Evolutionary conservation across 805 yeast species (phyloP), one percentile per base, ranked within the genome.

Genomic region (Lipomyces sp.): DNA sequence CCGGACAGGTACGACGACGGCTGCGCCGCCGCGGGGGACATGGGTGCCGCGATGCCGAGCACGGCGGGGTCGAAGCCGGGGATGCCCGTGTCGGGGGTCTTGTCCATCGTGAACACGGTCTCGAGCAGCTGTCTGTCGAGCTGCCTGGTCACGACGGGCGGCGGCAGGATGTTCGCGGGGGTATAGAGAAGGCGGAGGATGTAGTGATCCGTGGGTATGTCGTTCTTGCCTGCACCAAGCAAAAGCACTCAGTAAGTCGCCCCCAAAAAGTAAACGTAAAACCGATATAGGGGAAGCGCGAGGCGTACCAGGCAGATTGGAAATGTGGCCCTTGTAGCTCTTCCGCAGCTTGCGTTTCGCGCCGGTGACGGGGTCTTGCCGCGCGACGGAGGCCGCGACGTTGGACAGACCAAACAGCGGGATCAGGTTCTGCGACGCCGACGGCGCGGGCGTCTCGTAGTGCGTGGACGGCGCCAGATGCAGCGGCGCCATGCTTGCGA

Each of bases 301-400:
- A n/a, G n/a, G n/a, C n/a, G n/a, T n/a, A n/a, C n/a, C 97, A 0
- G 96, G 86, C 26, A 93, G 71, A 60, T 90, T 97, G 34, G 78
- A 74, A 13, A 93, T 84, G 65, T 91, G 98, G 58, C 90, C 89
- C 67, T 93, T 93, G 70, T 93, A 93, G 0, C 97, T 88, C 69
- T 93, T 93, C 61, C 98, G 77, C 48, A 93, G 76, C 69, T 93
- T 93, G 34, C 89, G 89, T 47, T 96, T 96, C 60, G 86, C 89
- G 0, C 93, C 78, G 0, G 96, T 96, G 62, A 84, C 95, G 2
- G 88, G 83, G 62, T 86, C 89, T 10, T 83, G 77, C 63, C 98
- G 77, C 1, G 96, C 95, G 38, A 93, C 83, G 2, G 95, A 82
- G 47, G 78, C 74, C 0, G 96, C 86, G 13, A 90, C 70, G 1